Evolutionary conservation across 495 filamentous ascomycete species (phyloP).

Genomic region (Annulohypoxylon nitens): DNA sequence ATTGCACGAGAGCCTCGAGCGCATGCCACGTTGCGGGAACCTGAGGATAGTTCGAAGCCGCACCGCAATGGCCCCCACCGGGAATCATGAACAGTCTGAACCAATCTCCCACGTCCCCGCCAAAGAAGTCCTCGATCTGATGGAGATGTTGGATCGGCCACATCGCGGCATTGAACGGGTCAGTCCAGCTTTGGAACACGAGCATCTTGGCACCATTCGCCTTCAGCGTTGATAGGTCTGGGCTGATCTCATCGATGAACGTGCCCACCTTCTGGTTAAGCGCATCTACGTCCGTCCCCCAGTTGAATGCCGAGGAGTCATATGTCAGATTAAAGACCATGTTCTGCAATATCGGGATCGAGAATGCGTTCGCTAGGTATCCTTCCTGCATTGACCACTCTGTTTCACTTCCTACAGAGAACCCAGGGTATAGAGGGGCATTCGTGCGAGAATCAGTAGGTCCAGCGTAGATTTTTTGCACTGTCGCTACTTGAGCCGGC

Average conservation of each 20-base stretch:
- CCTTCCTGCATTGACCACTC: slow-evolving; percentile 54
- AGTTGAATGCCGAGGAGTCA: slow-evolving; percentile 56
- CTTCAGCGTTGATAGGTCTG: slow-evolving; percentile 53
- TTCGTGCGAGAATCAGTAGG: slow-evolving; percentile 41
- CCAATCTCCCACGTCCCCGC: slow-evolving; percentile 52
- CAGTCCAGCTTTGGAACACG: slow-evolving; percentile 57
- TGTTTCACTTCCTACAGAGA: slow-evolving; percentile 52
- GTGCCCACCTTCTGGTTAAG: slow-evolving; percentile 50
- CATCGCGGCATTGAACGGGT: slow-evolving; percentile 55
- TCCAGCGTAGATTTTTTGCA: slow-evolving; percentile 51
- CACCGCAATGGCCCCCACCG: slow-evolving; percentile 59
- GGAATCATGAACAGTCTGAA: slow-evolving; percentile 57
- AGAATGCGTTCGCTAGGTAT: slow-evolving; percentile 50
- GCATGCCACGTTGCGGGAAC: slow-evolving; percentile 54
- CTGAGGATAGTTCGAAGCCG: slow-evolving; percentile 50
- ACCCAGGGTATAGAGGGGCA: slow-evolving; percentile 55
- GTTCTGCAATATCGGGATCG: slow-evolving; percentile 63
- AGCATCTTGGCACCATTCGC: slow-evolving; percentile 56
- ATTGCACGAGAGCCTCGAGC: slow-evolving; percentile 49
- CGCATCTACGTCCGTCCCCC: slow-evolving; percentile 52
- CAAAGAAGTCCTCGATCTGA: slow-evolving; percentile 50
- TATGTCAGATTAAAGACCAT: slow-evolving; percentile 63
- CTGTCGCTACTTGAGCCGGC: slow-evolving; percentile 46
- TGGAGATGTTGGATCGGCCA: slow-evolving; percentile 61
- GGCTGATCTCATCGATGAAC: slow-evolving; percentile 55